Percentiles rank a stretch among this genome's conserved stretches.
These are phyloP conservation scores for Eucalyptus marginata DNA, from an alignment of 345 rosid genomes.

Conservation along the genomic window DNA sequence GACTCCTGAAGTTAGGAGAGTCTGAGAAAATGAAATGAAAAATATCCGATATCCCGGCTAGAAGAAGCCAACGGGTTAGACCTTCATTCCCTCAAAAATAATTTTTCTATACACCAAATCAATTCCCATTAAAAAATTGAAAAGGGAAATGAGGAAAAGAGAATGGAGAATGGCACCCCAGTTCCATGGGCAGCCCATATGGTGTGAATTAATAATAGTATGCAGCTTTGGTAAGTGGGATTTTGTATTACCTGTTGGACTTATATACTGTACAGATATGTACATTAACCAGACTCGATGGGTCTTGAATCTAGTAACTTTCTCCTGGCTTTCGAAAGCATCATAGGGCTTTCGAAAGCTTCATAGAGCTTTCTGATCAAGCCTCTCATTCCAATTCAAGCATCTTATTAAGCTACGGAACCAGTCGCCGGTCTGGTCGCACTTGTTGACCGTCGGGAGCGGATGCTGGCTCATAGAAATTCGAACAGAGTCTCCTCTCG, in stretches of 20 bases:
- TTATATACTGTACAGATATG: neutral
- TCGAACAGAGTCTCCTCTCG: slow-evolving; percentile 84
- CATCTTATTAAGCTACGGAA: slow-evolving; percentile 91
- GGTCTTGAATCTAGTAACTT: neutral
- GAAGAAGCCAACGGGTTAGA: neutral
- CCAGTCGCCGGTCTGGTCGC: slow-evolving; percentile 96
- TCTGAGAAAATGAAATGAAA: neutral
- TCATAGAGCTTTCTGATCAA: slow-evolving; percentile 82
- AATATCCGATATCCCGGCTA: neutral
- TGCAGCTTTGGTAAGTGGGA: neutral
- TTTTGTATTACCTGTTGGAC: neutral
- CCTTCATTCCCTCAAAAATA: neutral
- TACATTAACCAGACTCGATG: neutral
- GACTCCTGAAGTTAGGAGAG: neutral
- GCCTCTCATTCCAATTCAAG: slow-evolving; percentile 95
- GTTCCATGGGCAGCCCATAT: neutral
- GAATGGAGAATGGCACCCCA: neutral
- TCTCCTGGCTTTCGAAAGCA: neutral
- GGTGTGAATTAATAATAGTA: neutral
- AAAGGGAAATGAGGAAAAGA: neutral
- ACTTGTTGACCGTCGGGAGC: slow-evolving; percentile 88
- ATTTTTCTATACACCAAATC: neutral
- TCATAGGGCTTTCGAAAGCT: slow-evolving; percentile 43
- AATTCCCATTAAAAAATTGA: neutral
- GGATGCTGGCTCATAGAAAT: slow-evolving; percentile 97